Conservation (phyloP, 225 moss, liverwort and hornwort species). For the Antitrichia curtipendula region DNA sequence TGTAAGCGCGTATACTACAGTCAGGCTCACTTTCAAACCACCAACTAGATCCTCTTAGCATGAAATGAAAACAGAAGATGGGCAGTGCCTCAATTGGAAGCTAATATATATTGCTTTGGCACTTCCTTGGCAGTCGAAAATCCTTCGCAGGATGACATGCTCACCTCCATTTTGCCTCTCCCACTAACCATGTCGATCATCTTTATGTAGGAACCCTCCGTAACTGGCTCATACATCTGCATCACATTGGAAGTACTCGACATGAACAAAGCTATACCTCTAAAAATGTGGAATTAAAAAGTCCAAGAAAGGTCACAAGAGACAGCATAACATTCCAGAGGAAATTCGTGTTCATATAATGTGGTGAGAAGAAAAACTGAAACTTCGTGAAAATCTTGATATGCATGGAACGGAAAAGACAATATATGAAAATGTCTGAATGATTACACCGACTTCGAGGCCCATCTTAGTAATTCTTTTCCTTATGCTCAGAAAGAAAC, state of each 20-base stretch:
- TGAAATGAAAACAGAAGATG: not conserved
- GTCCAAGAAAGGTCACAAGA: not conserved
- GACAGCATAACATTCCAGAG: not conserved
- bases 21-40: not conserved
- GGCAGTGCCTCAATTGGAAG: not conserved
- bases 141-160: not conserved
- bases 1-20: not conserved
- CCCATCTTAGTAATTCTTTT: not conserved
- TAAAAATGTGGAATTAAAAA: not conserved
- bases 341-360: not conserved
- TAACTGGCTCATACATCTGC: constrained; percentile 96
- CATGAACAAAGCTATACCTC: not conserved
- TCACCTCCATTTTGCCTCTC: constrained; percentile 87
- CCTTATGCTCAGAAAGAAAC: not conserved
- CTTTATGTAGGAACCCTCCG: constrained; percentile 96
- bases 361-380: not conserved
- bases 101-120: not conserved
- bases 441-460: not conserved
- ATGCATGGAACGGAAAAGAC: not conserved
- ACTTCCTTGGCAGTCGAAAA: not conserved
- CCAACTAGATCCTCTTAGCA: not conserved
- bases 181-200: constrained; percentile 99
- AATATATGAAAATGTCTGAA: not conserved
- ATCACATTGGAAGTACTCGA: not conserved
- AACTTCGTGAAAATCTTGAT: not conserved